Base-by-base conservation (phyloP, 345 rosid genomes). In the Salix arbutifolia region DNA sequence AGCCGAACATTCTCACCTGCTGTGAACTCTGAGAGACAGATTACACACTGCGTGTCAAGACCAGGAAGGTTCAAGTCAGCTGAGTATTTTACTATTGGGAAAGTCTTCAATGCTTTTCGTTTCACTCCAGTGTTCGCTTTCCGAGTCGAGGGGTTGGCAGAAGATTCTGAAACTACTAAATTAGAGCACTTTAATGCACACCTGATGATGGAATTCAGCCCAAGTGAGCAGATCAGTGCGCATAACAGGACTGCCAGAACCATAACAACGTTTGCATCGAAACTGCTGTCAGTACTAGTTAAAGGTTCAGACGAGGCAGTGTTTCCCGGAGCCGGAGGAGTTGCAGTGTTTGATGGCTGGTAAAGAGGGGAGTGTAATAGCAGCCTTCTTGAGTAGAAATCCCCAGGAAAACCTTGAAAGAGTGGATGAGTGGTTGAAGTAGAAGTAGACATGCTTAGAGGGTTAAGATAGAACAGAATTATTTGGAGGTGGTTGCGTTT, bases 171-270 rank as follows among this genome's bases (percentile, higher is more conserved):
- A 78, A 80, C 76, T 74, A 83, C 82, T 50, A 75, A 83, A 40
- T 70, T 67, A 5, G 90, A 82, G 69, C 87, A 74, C 73, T 77
- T 83, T 66, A 79, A 69, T 19, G 82, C 83, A 61, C 86, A 88
- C 77, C 83, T 85, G 33, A 86, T 83, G 44, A 90, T 74, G 76
- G 80, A 90, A 52, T 88, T 88, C 31, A 90, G 73, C 21, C 83
- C 86, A 3, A 87, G 65, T 37, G 85, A 87, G 72, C 87, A 87
- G 30, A 90, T 80, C 35, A 87, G 33, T 2, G 88, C 88, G 68
- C 91, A 90, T 8, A 88, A 50, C 46, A 90, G 82, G 67, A 87
- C 86, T 26, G 88, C 78, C n/a, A 87, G 83, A 64, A 87, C 78
- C 86, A 90, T 81, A 50, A 85, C n/a, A 28, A 71, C 80, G 70